A percentile compares a stretch with the other conserved stretches of the same genome.
phyloP scores from a whole-genome alignment of 176 grass and related monocot genomes.

The Musa beccarii region DNA sequence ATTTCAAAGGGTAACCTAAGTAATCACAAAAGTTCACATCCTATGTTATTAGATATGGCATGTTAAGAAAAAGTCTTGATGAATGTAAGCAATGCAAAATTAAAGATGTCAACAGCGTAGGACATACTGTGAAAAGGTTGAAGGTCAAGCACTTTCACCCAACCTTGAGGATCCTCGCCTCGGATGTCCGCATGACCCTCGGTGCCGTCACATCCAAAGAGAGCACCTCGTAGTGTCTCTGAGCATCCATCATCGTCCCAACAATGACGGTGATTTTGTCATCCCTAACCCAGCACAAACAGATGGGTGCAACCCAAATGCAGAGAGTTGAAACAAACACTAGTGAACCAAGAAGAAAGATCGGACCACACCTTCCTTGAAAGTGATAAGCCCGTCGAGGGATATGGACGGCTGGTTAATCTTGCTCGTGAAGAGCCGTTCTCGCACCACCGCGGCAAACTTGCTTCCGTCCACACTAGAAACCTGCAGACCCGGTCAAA shows the following conservation, averaged over 20 bases:
- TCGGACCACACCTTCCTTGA: constrained; percentile 8
- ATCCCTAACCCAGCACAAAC: not conserved
- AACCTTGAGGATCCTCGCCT: not conserved
- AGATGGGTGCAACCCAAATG: not conserved
- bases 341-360: not conserved
- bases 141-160: constrained; percentile 10
- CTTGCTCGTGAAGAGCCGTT: constrained; percentile 16
- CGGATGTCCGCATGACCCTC: constrained; percentile 9
- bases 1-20: too few relatives aligned
- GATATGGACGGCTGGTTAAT: constrained; percentile 1
- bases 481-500: constrained; percentile 6
- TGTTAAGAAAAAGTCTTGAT: too few relatives aligned
- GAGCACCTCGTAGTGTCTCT: constrained; percentile 8
- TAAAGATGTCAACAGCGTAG: not conserved
- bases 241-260: constrained; percentile 6
- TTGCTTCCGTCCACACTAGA: constrained; percentile 4
- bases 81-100: too few relatives aligned
- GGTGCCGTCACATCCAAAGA: constrained; percentile 9
- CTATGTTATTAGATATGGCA: too few relatives aligned
- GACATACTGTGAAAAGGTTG: constrained; percentile 3
- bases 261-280: not conserved
- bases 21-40: too few relatives aligned
- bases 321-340: not conserved
- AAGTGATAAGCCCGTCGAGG: constrained; percentile 1
- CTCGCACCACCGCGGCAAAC: constrained; percentile 3